Percentiles rank a stretch among this genome's conserved stretches.
phyloP scores from a whole-genome alignment of 371 early-diverging fungal genomes.

The Rhizopus microsporus region DNA sequence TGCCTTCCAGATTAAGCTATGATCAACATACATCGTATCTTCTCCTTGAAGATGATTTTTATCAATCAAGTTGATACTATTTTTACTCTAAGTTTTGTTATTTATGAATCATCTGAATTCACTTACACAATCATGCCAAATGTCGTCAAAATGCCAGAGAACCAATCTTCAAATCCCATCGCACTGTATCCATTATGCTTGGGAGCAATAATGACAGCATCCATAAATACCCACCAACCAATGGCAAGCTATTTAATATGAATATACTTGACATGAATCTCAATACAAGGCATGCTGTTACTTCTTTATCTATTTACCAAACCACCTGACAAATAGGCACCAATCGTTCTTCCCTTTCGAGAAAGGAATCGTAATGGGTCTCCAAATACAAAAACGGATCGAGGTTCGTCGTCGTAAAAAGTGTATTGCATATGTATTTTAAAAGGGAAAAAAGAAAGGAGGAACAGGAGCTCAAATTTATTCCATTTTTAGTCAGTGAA shows the following conservation, averaged over 20 bases:
- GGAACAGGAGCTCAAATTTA: too few relatives aligned
- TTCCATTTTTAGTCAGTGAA: too few relatives aligned
- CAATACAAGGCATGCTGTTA: not conserved
- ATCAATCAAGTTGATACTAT: constrained; percentile 59
- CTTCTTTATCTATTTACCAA: constrained; percentile 36
- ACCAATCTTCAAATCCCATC: constrained; percentile 80
- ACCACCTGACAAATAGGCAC: constrained; percentile 56
- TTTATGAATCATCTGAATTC: not conserved
- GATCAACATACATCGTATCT: constrained; percentile 45
- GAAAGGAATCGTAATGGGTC: constrained; percentile 47
- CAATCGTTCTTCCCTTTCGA: constrained; percentile 54
- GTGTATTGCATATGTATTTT: not conserved
- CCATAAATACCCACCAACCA: constrained; percentile 88
- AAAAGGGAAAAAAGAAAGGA: too few relatives aligned
- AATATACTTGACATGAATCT: constrained; percentile 1
- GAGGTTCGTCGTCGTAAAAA: constrained; percentile 34
- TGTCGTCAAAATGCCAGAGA: constrained; percentile 76
- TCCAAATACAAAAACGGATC: constrained; percentile 43
- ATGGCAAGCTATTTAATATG: constrained; percentile 62
- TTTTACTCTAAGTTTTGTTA: not conserved
- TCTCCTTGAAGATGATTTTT: constrained; percentile 60
- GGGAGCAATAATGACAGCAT: constrained; percentile 59
- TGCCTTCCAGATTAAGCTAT: constrained; percentile 66
- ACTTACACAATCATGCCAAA: constrained; percentile 78
- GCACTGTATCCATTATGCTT: constrained; percentile 27